Evolutionary conservation across 2,329 filamentous ascomycete species (phyloP), one percentile per base, ranked within the genome.

Genomic region (Pseudonectria foliicola): DNA sequence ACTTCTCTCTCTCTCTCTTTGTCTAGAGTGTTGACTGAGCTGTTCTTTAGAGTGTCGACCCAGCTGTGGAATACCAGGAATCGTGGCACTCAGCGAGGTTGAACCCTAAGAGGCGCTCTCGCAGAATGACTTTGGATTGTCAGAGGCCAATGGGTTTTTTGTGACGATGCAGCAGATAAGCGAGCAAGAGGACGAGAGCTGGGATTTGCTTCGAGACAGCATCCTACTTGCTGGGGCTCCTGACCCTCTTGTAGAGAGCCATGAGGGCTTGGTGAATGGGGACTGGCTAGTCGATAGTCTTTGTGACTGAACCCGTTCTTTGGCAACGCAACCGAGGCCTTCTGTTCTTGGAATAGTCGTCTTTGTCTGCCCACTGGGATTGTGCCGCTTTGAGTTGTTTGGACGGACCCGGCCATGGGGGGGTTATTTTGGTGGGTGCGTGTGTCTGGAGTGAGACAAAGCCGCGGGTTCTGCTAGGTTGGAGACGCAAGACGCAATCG

Each of bases 271-370:
- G 34, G 34, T 33, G 38, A 42, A 51, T 51, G 46, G 44, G 37
- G 42, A 52, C 43, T 45, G 45, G 45, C 48, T 39, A 47, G 39
- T 39, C 16, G 35, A 39, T 33, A 29, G 38, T 41, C 45, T 49
- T 44, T 47, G 46, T 43, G 38, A 31, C 49, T 32, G 43, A 50
- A 52, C 33, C 42, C 46, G 47, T 49, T 50, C 46, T 42, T 46
- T 44, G 40, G 39, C 33, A 30, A 29, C 13, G 18, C 38, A 35
- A 26, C 39, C 37, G 15, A 18, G 27, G 34, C 32, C 18, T 25
- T 33, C 45, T 53, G 49, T 40, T 51, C 48, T 52, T 33, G 49
- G 46, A 26, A 52, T 49, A 42, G 48, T 38, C 39, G 41, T 33
- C 44, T 42, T 51, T 42, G 38, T 35, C 31, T 35, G 15, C 34